Evolutionary conservation across 2,329 filamentous ascomycete genomes (phyloP), one percentile per base, ranked within the genome.

Genomic region (Colletotrichum sp.): DNA sequence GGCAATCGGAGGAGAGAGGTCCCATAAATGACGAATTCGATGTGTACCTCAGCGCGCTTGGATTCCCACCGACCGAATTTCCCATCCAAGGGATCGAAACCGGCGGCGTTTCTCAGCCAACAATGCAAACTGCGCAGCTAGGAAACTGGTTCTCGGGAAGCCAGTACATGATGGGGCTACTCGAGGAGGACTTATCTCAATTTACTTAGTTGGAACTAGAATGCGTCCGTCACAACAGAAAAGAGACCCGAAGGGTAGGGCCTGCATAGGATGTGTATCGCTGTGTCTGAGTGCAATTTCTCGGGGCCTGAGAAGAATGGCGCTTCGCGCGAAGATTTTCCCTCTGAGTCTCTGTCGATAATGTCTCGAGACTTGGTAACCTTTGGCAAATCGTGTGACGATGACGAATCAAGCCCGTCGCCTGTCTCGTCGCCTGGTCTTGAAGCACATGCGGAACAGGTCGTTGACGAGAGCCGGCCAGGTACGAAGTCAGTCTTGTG

Each of bases 121-220:
- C 49, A 11, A 76, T 80, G 73, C 81, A 85, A 75, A 81, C 84
- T 29, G 83, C 88, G 36, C 89, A 92, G 62, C 83, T 93, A 75
- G 90, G 90, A 3, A 92, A 93, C 77, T 94, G 92, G 92, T 93
- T 93, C 78, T 91, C 90, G 5, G 91, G 92, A 2, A 93, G 91
- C 75, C 88, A 89, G 71, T 92, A 93, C 79, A 90, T 94, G 85
- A 89, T 94, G 86, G 91, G 91, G 0, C 80, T 94, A 72, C 82
- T 94, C 80, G 92, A 94, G 80, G 90, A 93, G 74, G 92, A 93
- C 61, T 77, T 89, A 72, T 87, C 87, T 69, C 85, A 87, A 34
- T 87, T 89, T 78, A 83, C 36, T 69, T 69, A 49, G 19, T 49
- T n/a, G 19, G 66, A 69, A 16, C 57, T 32, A 30, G 19, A n/a